phyloP scores from a whole-genome alignment of 2,329 filamentous ascomycete species.

The Chrysoporthe puriensis region DNA sequence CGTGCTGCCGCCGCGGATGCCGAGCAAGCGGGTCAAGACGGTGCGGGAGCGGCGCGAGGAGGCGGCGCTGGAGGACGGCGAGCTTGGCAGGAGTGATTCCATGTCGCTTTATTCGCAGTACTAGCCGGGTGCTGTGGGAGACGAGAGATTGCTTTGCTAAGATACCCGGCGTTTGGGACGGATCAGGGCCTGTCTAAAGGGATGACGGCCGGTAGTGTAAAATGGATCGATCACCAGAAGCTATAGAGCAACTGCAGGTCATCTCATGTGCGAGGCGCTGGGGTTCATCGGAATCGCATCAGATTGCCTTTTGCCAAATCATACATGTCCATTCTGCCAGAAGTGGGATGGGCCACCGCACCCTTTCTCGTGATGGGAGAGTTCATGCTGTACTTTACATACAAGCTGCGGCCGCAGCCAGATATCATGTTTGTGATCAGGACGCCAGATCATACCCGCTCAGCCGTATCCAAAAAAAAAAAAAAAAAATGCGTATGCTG shows the following conservation, averaged over 20 bases:
- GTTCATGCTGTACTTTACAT: conserved; percentile 16
- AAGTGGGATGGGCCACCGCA: conserved; percentile 12
- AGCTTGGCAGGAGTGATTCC: conserved; percentile 16
- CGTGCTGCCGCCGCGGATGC: conserved; percentile 25
- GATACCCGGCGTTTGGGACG: conserved; percentile 25
- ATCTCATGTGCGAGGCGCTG: too few species aligned
- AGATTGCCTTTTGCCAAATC: neutral
- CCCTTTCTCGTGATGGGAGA: conserved; percentile 14
- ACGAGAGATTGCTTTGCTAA: conserved; percentile 5
- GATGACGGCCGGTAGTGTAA: neutral
- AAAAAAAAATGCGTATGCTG: neutral
- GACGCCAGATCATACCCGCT: neutral
- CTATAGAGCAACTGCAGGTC: too few species aligned
- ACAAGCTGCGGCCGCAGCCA: conserved; percentile 17
- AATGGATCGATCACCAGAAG: neutral
- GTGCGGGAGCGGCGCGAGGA: neutral
- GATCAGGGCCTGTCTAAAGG: neutral
- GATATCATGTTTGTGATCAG: neutral
- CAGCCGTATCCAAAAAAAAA: neutral
- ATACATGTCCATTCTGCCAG: neutral
- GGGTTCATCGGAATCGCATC: neutral
- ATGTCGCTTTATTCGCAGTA: conserved; percentile 27
- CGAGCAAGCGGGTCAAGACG: conserved; percentile 21
- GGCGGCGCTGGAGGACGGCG: neutral
- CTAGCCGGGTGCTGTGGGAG: neutral